Evolutionary conservation across 139 green algal genomes (phyloP).

Genomic region (Astrephomene gubernaculifera): DNA sequence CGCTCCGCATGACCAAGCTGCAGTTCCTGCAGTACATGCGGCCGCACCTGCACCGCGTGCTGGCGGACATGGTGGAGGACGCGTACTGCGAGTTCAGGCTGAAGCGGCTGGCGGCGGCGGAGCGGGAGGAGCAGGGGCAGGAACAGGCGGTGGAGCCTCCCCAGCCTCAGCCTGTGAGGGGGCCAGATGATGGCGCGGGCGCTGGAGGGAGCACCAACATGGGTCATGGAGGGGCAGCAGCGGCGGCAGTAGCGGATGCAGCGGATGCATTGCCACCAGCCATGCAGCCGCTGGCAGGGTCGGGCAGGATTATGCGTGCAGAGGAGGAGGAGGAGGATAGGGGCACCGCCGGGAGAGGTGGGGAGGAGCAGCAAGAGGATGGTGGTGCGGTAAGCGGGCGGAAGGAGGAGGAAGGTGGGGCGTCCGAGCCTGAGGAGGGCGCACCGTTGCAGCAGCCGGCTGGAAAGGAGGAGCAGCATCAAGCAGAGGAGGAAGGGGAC

Average conservation of each 20-base stretch:
- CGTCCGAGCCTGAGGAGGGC: neutral
- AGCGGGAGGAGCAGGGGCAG: no score
- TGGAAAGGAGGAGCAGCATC: neutral
- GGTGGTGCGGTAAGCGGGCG: no score
- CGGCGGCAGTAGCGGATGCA: no score
- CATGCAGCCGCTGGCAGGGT: no score
- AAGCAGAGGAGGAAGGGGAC: neutral
- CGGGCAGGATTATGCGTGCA: no score
- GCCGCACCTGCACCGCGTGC: neutral
- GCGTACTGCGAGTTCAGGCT: neutral
- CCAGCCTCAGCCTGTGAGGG: no score
- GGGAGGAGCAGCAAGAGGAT: neutral
- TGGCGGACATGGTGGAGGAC: constrained; percentile 26
- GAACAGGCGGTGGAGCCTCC: no score
- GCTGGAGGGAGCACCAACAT: no score
- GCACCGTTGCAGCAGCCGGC: neutral
- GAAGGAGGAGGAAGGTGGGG: no score
- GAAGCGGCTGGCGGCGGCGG: neutral
- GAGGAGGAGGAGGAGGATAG: neutral
- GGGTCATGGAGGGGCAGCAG: no score
- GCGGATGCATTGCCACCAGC: no score
- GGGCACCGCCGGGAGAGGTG: neutral
- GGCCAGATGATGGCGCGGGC: no score
- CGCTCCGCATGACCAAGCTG: constrained; percentile 20
- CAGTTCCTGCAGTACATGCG: constrained; percentile 32